Base-by-base conservation (phyloP, 225 moss, liverwort and hornwort genomes). In the Takakia lepidozioides region DNA sequence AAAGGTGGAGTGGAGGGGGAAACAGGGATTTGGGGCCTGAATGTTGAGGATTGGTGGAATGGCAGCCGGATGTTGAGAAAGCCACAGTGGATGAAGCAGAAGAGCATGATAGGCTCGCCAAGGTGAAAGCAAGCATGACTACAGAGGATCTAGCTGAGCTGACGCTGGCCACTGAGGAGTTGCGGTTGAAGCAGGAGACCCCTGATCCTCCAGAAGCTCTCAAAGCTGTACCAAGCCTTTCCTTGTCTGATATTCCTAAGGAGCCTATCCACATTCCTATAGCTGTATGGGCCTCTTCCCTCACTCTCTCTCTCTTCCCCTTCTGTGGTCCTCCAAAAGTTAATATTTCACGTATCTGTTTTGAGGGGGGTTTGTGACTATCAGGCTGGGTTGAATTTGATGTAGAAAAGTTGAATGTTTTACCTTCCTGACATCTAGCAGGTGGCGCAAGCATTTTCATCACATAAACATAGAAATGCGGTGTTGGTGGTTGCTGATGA, bases 181-280 rank as follows among this genome's bases (percentile, higher is more conserved):
- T 98, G 38, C 85, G 85, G 27, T 54, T 85, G 78, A 87, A 75
- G 66, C 98, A 98, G 64, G 98, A 91, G 71, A 98, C 91, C 25
- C 98, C 98, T 0, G 98, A 98, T 67, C 10, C 82, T 43, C 98
- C 91, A 18, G 98, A 91, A 74, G 91, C 98, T 5, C 58, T 98
- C 14, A 86, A 91, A 69, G 60, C 51, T 42, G 98, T 98, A n/a
- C 98, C 98, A 16, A 62, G 81, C 67, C 73, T 98, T 27, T 71
- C 87, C 43, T 25, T 98, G 45, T 83, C 81, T 5, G 98, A 98
- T 49, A 91, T 98, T 26, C 85, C 98, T 0, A 87, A 81, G 59
- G 70, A 81, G 47, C 87, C 98, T 34, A 61, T 69, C 34, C 55
- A 61, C 30, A 73, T 98, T 26, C 98, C 98, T 23, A 83, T 87